Evolutionary conservation across 805 yeast species (phyloP).

Genomic region (Wickerhamomyces kurtzmanii): DNA sequence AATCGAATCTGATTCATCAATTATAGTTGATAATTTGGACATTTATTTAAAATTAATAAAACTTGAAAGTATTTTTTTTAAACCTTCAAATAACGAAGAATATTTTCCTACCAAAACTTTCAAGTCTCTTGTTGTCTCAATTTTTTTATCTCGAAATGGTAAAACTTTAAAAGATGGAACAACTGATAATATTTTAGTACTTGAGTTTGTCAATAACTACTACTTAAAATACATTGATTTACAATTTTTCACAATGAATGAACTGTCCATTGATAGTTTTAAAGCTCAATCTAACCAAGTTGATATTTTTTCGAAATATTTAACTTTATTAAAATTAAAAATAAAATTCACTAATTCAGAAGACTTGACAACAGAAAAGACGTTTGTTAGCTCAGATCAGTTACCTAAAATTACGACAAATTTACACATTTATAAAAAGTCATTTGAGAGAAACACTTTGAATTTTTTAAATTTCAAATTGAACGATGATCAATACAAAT

Average conservation of each 20-base stretch:
- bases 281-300: constrained; percentile 13
- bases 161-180: constrained; percentile 35
- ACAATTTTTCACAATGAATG: constrained; percentile 61
- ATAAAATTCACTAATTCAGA: constrained; percentile 21
- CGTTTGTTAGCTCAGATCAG: constrained; percentile 29
- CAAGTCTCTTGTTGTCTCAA: constrained; percentile 27
- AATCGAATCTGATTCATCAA: constrained; percentile 31
- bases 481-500: constrained; percentile 50
- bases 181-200: constrained; percentile 33
- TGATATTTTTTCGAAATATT: constrained; percentile 24
- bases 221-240: constrained; percentile 63
- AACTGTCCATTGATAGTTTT: constrained; percentile 22
- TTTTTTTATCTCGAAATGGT: constrained; percentile 26
- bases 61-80: constrained; percentile 44
- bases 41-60: constrained; percentile 42
- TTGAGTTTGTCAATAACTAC: constrained; percentile 48
- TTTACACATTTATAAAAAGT: constrained; percentile 40
- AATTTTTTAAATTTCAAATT: constrained; percentile 39
- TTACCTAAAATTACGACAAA: constrained; percentile 36
- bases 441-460: constrained; percentile 66
- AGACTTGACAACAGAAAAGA: constrained; percentile 21
- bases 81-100: constrained; percentile 40
- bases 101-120: constrained; percentile 54
- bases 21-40: constrained; percentile 45
- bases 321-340: constrained; percentile 26